Evolutionary conservation across 2,329 filamentous ascomycete genomes (phyloP).

Genomic region (Diaporthe sp.): DNA sequence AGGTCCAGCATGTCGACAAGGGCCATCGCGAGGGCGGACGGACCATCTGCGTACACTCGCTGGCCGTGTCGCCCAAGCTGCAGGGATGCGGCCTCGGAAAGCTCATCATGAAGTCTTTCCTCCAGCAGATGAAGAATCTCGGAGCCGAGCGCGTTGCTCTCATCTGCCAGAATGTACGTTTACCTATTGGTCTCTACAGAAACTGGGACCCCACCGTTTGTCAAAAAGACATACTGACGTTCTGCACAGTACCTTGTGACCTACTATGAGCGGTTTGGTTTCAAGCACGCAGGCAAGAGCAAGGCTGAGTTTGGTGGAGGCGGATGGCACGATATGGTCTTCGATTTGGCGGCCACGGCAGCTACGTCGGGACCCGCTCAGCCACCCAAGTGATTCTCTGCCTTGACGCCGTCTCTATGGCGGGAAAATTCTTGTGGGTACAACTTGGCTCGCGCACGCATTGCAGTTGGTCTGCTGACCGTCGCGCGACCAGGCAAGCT

Average conservation of each 20-base stretch:
- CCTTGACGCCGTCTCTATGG: constrained; percentile 28
- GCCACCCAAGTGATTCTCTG: constrained; percentile 40
- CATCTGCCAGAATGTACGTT: constrained; percentile 78
- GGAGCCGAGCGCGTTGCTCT: constrained; percentile 81
- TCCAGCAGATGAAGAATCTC: constrained; percentile 80
- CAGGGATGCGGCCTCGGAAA: constrained; percentile 82
- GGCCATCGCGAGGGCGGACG: constrained; percentile 82
- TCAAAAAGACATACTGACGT: constrained; percentile 6
- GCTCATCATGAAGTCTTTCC: constrained; percentile 81
- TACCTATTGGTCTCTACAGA: constrained; percentile 24
- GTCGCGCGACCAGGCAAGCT: constrained; percentile 13
- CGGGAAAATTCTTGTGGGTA: constrained; percentile 26
- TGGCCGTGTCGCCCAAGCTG: constrained; percentile 83
- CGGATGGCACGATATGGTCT: constrained; percentile 86
- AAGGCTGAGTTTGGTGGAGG: constrained; percentile 81
- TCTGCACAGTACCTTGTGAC: constrained; percentile 70
- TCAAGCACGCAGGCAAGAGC: constrained; percentile 77
- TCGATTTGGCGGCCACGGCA: constrained; percentile 36
- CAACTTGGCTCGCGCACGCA: not conserved
- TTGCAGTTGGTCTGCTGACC: constrained; percentile 25
- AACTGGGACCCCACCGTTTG: not conserved
- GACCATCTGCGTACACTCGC: constrained; percentile 85
- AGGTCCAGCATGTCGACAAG: constrained; percentile 59
- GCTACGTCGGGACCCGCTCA: constrained; percentile 28
- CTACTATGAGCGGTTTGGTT: constrained; percentile 85